Base-by-base conservation (phyloP, 768 basidiomycete species). In the Dictyophora rubrovolvata region DNA sequence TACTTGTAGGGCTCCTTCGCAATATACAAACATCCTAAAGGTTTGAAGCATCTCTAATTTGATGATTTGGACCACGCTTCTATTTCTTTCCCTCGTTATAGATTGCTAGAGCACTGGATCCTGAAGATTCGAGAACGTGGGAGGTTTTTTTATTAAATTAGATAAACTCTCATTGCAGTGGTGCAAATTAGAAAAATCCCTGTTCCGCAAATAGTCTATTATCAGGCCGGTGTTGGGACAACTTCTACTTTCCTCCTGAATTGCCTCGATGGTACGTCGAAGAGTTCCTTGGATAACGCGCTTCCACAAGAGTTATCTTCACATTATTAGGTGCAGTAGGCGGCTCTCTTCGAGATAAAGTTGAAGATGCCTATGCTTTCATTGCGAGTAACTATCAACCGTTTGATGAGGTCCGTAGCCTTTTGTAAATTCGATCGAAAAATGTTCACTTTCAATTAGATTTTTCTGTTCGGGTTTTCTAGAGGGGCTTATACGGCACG, bases 381-480 rank as follows among this genome's bases (percentile, higher is more conserved):
- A 84, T 89, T 64, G 80, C 87, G 20, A 89, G 86, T 61, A 89
- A 89, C 62, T 89, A 82, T 63, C 72, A 71, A 52, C 81, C 82
- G 16, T 86, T 84, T 53, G 87, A 89, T 69, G 86, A 89, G 74
- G 86, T 85, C 63, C 20, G 64, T 18, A 1, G 7, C 5, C 18
- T 33, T 4, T 36, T 48, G 33, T 12, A 18, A 55, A 56, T 3
- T 14, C 11, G 37, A 14, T 17, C 47, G 9, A 3, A 22, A 20
- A 35, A 47, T 58, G 64, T 23, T 66, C 60, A 60, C 23, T 46
- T 17, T 16, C 22, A 8, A 6, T 28, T 56, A 87, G 86, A 82
- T 89, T 12, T 88, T 84, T 68, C 74, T 87, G 22, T 89, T 89
- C 68, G 87, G 87, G 7, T 88, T 88, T 69, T 87, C 86, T 17